Evolutionary conservation across 306 rosid genomes (phyloP), one percentile per base, ranked within the genome.

Genomic region (Medicago arabica): DNA sequence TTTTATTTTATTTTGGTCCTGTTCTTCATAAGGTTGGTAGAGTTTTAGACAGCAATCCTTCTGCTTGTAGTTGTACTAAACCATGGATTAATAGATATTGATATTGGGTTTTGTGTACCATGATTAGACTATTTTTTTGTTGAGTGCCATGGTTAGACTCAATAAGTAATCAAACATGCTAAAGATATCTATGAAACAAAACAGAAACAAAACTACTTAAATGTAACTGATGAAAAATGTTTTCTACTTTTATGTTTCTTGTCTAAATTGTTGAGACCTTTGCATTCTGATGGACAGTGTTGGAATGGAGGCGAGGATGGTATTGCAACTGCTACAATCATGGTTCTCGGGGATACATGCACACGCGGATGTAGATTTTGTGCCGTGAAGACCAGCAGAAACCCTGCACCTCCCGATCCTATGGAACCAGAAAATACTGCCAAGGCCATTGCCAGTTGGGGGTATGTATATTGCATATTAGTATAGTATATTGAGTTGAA

Each of bases 241-340:
- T 57, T 49, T 49, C 61, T 41, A 8, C 19, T 19, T 50, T 39
- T 19, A 40, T 67, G 67, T 50, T 50, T 69, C n/a, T 53, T 43
- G 44, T 23, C 71, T 51, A 19, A 31, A 10, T 25, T 8, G 49
- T 71, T 79, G 71, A 73, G 6, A 13, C 39, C 14, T 61, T 83
- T 78, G 73, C 16, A 64, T 46, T 83, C 19, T 80, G 39, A 31
- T 76, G 78, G 71, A 74, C 76, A 88, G 87, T 95, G 98, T 80
- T 95, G 98, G 98, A 95, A 90, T 87, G 98, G 98, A 70, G 98
- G 98, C 3, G 93, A 85, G 2, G 98, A 92, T 81, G 98, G 98
- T 40, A 81, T 94, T 78, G 88, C 97, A 55, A 94, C 98, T 12
- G 98, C 98, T 9, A 94, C 97, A 34, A 94, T 94, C 81, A 94